A percentile compares a stretch with the other conserved stretches of the same genome.
Conservation (phyloP, 2,329 filamentous ascomycete genomes). For the Knoxdaviesia proteae region DNA sequence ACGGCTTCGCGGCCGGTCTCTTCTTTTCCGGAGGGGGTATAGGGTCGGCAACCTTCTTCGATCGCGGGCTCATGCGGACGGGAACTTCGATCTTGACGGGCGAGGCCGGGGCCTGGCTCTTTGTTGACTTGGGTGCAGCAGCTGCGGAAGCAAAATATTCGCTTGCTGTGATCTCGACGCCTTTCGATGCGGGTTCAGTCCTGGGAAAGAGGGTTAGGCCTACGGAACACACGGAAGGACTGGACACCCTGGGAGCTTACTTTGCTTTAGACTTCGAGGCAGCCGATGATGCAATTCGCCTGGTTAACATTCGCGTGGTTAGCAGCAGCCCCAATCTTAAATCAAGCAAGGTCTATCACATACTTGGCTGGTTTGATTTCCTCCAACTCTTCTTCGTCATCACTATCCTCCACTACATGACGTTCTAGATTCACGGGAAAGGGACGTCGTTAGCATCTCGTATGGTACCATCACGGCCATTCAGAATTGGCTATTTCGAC, state of each 20-base stretch:
- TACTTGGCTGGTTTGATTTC: neutral
- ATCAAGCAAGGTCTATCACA: no score
- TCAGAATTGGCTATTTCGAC: constrained; percentile 7
- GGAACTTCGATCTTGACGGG: constrained; percentile 19
- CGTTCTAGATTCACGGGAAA: constrained; percentile 15
- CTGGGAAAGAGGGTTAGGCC: no score
- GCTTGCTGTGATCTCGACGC: constrained; percentile 30
- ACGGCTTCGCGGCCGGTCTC: constrained; percentile 3
- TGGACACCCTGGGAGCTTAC: constrained; percentile 14
- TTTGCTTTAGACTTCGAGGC: constrained; percentile 31
- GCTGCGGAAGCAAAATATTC: constrained; percentile 31
- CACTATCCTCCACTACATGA: constrained; percentile 61
- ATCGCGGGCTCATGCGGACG: constrained; percentile 31
- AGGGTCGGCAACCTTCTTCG: constrained; percentile 17
- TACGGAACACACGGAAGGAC: neutral
- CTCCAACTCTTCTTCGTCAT: constrained; percentile 44
- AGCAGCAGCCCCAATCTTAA: no score
- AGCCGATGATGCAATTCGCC: constrained; percentile 31
- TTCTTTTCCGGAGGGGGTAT: constrained; percentile 11
- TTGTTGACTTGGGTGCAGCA: constrained; percentile 11
- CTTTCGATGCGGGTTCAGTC: constrained; percentile 11
- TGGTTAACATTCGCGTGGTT: constrained; percentile 12
- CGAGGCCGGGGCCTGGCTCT: constrained; percentile 14
- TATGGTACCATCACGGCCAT: no score
- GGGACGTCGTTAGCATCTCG: constrained; percentile 6